These are phyloP conservation scores for Eucalyptus regnans DNA, from an alignment of 345 rosid species.

Conservation along the genomic window DNA sequence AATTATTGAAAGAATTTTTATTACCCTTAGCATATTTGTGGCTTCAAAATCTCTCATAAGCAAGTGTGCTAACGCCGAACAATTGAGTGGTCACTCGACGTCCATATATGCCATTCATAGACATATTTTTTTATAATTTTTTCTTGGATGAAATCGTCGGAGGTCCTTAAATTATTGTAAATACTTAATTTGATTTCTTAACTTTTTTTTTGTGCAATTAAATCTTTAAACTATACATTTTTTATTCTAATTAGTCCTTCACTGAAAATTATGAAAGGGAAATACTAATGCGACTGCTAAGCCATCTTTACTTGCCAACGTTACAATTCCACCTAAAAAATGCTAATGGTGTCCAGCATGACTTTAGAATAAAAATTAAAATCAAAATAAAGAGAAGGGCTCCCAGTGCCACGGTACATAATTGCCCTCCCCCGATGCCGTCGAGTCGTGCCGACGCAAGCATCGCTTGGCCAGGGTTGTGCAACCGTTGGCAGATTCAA, in stretches of 20 bases:
- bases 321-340: not conserved
- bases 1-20: not conserved
- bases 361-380: no score
- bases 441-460: not conserved
- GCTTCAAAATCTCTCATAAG: not conserved
- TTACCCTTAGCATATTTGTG: not conserved
- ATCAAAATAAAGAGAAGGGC: not conserved
- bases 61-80: accelerated
- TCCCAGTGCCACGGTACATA: not conserved
- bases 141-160: not conserved
- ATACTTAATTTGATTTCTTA: not conserved
- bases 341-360: not conserved
- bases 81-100: not conserved
- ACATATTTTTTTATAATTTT: no score
- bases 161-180: not conserved
- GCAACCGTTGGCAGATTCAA: not conserved
- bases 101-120: not conserved
- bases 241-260: not conserved
- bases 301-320: not conserved
- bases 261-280: not conserved
- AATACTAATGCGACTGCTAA: not conserved
- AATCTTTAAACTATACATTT: not conserved
- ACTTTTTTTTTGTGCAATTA: not conserved
- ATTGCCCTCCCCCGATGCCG: not conserved
- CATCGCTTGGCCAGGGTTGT: not conserved